Conservation (phyloP, 1,139 yeast species). For the Kurtzmaniella quercitrusa region DNA sequence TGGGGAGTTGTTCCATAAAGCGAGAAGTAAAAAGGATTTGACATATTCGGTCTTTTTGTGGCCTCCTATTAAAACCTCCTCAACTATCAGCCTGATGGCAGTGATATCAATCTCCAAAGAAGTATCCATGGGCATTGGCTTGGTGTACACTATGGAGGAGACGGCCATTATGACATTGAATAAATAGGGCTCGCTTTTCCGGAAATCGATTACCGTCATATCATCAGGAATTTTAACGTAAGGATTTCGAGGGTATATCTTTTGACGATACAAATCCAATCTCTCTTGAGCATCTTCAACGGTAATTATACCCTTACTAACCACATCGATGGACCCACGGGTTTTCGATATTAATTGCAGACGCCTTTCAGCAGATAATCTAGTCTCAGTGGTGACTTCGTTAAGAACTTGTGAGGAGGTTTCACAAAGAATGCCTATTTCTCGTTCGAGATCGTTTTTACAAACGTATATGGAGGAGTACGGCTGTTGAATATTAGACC, state of each 20-base stretch:
- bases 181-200: slow-evolving; percentile 52
- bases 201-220: slow-evolving; percentile 43
- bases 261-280: slow-evolving; percentile 36
- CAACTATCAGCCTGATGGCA: slow-evolving; percentile 54
- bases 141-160: slow-evolving; percentile 39
- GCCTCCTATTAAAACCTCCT: slow-evolving; percentile 69
- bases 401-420: slow-evolving; percentile 24
- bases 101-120: slow-evolving; percentile 48
- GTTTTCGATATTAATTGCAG: slow-evolving; percentile 16
- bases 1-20: slow-evolving; percentile 81
- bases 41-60: slow-evolving; percentile 66
- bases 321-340: slow-evolving; percentile 33
- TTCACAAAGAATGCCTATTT: slow-evolving; percentile 29
- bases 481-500: background rate
- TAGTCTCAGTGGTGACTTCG: slow-evolving; percentile 36
- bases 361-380: slow-evolving; percentile 36
- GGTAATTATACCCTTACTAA: slow-evolving; percentile 44
- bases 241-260: slow-evolving; percentile 45
- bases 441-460: slow-evolving; percentile 34
- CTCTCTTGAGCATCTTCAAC: slow-evolving; percentile 48
- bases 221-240: slow-evolving; percentile 48
- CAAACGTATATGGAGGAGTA: slow-evolving; percentile 20
- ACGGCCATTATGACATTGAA: slow-evolving; percentile 65
- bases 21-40: slow-evolving; percentile 55
- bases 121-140: slow-evolving; percentile 29